Evolutionary conservation across 441 rosid genomes (phyloP).

Genomic region (Geranium incanum): DNA sequence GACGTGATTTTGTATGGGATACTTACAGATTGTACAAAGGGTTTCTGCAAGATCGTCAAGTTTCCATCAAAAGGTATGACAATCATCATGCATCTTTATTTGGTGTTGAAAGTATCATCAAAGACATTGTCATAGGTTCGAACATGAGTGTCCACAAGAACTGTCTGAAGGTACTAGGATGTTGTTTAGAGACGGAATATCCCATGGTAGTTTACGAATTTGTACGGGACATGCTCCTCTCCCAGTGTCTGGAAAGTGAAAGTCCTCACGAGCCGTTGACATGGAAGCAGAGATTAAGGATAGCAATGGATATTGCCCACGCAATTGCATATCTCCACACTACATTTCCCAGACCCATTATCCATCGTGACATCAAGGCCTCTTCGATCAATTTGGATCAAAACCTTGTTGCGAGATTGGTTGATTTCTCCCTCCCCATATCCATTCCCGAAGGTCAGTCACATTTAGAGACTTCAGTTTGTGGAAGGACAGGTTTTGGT

Average conservation of each 20-base stretch:
- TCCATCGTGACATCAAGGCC: slow-evolving; percentile 26
- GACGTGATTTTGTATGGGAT: neutral
- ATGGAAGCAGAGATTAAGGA: slow-evolving; percentile 19
- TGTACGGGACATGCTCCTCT: slow-evolving; percentile 18
- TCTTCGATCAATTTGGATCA: slow-evolving; percentile 22
- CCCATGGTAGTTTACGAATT: slow-evolving; percentile 31
- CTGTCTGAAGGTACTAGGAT: slow-evolving; percentile 34
- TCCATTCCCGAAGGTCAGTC: slow-evolving; percentile 32
- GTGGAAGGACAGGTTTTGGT: slow-evolving; percentile 19
- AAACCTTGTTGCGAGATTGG: slow-evolving; percentile 26
- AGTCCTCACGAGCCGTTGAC: neutral
- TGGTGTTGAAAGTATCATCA: neutral
- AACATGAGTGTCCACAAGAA: slow-evolving; percentile 34
- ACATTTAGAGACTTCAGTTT: slow-evolving; percentile 12
- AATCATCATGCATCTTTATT: neutral
- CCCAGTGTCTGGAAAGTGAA: slow-evolving; percentile 12
- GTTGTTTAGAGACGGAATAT: slow-evolving; percentile 30
- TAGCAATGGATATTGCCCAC: slow-evolving; percentile 22
- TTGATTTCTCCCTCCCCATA: slow-evolving; percentile 27
- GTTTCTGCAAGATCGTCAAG: slow-evolving; percentile 5
- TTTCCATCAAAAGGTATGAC: neutral
- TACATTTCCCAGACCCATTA: slow-evolving; percentile 29
- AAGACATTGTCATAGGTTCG: slow-evolving; percentile 26
- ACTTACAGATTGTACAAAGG: slow-evolving; percentile 9
- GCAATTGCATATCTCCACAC: slow-evolving; percentile 34